Percentiles rank a stretch among this genome's conserved stretches.
phyloP scores from a whole-genome alignment of 768 basidiomycete species.

The Multifurca ochricompacta region DNA sequence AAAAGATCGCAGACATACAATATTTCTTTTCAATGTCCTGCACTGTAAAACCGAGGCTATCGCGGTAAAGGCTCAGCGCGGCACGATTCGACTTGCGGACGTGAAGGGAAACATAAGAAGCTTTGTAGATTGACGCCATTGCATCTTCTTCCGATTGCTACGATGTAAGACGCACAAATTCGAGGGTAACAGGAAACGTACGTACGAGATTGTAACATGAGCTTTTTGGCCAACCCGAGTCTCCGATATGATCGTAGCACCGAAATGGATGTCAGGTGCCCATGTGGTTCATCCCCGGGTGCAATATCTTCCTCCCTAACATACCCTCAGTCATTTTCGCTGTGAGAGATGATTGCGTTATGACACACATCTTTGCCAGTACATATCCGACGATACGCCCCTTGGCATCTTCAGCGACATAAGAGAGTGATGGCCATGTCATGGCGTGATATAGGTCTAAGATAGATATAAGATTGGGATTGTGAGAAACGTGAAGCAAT shows the following conservation, averaged over 20 bases:
- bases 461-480: neutral
- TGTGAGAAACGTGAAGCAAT: neutral
- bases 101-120: conserved; percentile 78
- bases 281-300: conserved; percentile 59
- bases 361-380: conserved; percentile 78
- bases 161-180: neutral
- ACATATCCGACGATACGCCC: conserved; percentile 93
- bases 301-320: conserved; percentile 58
- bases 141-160: conserved; percentile 59
- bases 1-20: conserved; percentile 49
- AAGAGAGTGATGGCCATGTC: conserved; percentile 92
- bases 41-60: conserved; percentile 84
- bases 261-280: conserved; percentile 95
- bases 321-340: neutral
- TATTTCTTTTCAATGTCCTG: conserved; percentile 83
- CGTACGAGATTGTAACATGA: conserved; percentile 91
- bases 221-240: conserved; percentile 86
- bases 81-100: conserved; percentile 95
- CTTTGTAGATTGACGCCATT: conserved; percentile 83
- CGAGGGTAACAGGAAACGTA: conserved; percentile 11
- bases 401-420: conserved; percentile 84
- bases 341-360: neutral
- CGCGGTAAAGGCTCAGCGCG: conserved; percentile 80
- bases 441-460: conserved; percentile 26
- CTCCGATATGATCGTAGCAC: conserved; percentile 85